Evolutionary conservation across 2,329 filamentous ascomycete genomes (phyloP).

Genomic region (Alternaria dauci): DNA sequence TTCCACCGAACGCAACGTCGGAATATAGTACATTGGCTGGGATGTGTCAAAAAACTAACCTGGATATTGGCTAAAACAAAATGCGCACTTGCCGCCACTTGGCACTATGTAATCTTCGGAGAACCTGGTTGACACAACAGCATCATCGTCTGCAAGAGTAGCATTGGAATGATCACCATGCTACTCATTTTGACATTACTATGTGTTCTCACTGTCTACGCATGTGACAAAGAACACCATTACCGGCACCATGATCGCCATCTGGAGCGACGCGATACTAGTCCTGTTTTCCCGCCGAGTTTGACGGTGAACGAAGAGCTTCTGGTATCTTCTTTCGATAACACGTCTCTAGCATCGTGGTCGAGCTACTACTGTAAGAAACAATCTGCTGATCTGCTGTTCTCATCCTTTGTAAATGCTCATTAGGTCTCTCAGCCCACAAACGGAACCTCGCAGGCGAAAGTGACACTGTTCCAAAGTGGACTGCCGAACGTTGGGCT

Average conservation of each 20-base stretch:
- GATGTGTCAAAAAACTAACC: neutral
- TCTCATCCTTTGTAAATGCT: neutral
- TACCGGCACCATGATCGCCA: constrained; percentile 25
- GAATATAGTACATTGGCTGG: neutral
- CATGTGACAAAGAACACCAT: constrained; percentile 9
- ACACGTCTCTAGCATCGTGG: constrained; percentile 48
- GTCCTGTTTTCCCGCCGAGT: constrained; percentile 39
- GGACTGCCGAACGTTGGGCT: constrained; percentile 46
- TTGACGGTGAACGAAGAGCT: constrained; percentile 47
- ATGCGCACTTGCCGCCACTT: neutral
- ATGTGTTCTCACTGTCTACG: neutral
- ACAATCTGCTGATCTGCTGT: neutral
- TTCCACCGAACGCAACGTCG: neutral
- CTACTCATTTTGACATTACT: neutral
- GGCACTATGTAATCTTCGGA: neutral
- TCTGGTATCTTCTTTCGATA: constrained; percentile 52
- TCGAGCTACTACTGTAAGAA: constrained; percentile 44
- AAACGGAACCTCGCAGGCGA: constrained; percentile 39
- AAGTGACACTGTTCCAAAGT: constrained; percentile 49
- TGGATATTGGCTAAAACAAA: constrained; percentile 1
- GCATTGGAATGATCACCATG: neutral
- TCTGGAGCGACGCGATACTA: constrained; percentile 31
- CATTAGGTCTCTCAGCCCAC: constrained; percentile 29
- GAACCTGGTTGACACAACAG: neutral
- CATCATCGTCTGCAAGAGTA: neutral